A percentile compares a stretch with the other conserved stretches of the same genome.
These are phyloP conservation scores for Cladosporium sp. DNA, from an alignment of 2,329 filamentous ascomycete genomes.

Conservation along the genomic window DNA sequence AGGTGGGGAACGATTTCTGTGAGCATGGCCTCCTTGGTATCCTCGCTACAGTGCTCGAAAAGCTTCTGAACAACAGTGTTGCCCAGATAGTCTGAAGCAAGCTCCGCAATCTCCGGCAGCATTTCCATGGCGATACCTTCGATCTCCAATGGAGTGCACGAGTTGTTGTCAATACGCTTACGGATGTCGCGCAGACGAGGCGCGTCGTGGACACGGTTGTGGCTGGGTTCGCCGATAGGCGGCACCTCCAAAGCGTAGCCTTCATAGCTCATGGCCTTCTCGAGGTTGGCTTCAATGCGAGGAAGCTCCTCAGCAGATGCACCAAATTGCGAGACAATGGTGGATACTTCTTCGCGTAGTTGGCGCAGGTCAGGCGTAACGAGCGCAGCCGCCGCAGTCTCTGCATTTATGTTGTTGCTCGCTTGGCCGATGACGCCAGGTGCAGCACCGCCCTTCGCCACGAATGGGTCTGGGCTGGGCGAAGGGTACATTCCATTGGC, in stretches of 20 bases:
- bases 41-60: constrained; percentile 93
- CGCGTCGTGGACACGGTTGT: constrained; percentile 87
- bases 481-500: constrained; percentile 86
- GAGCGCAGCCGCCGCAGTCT: constrained; percentile 55
- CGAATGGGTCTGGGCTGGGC: constrained; percentile 84
- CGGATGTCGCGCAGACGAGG: constrained; percentile 93
- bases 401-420: constrained; percentile 41
- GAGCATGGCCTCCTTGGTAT: constrained; percentile 88
- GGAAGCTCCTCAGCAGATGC: constrained; percentile 75
- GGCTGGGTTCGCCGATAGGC: constrained; percentile 81
- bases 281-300: constrained; percentile 71
- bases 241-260: constrained; percentile 80
- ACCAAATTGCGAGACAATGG: constrained; percentile 86
- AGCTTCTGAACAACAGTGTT: constrained; percentile 99
- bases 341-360: constrained; percentile 77
- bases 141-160: constrained; percentile 80
- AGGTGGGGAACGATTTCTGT: constrained; percentile 83
- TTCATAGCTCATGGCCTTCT: constrained; percentile 73
- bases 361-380: constrained; percentile 73
- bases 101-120: constrained; percentile 93
- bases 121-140: constrained; percentile 90
- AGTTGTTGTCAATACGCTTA: constrained; percentile 96
- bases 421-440: constrained; percentile 36
- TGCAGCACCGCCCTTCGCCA: constrained; percentile 39
- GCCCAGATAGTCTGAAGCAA: constrained; percentile 92